Evolutionary conservation across 2,329 filamentous ascomycete species (phyloP).

Genomic region (Colletotrichum eleusines): DNA sequence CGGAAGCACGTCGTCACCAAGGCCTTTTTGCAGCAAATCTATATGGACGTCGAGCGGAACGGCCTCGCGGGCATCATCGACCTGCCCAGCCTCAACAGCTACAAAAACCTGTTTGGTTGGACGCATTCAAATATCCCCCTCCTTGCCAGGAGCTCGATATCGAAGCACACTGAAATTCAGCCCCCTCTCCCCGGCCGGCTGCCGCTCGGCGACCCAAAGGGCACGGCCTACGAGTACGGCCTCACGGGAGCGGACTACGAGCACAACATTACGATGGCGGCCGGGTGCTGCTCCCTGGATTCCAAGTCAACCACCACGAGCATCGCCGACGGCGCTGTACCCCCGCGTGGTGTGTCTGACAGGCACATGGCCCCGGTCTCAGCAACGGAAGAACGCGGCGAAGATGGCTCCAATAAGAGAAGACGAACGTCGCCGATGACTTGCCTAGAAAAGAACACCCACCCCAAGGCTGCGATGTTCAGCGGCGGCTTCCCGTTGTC

Average conservation of each 20-base stretch:
- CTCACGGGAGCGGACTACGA: conserved; percentile 9
- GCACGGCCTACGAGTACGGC: conserved; percentile 26
- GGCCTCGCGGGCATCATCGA: conserved; percentile 53
- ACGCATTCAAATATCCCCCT: conserved; percentile 59
- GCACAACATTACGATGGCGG: conserved; percentile 3
- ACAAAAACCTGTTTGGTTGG: conserved; percentile 48
- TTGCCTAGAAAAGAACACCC: not conserved
- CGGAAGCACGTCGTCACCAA: conserved; percentile 80
- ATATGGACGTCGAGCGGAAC: conserved; percentile 79
- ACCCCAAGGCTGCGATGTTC: not conserved
- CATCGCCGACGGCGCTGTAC: not conserved
- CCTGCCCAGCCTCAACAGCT: conserved; percentile 52
- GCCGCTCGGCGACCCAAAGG: conserved; percentile 50
- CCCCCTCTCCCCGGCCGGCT: conserved; percentile 60
- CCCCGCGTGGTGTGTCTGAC: not conserved
- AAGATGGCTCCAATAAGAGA: conserved; percentile 42
- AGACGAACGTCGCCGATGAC: conserved; percentile 39
- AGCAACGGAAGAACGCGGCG: not conserved
- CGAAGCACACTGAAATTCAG: conserved; percentile 55
- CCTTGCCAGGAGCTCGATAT: conserved; percentile 59
- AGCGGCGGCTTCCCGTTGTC: not conserved
- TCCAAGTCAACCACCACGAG: not conserved
- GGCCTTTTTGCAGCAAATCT: conserved; percentile 86
- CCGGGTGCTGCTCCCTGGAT: not conserved
- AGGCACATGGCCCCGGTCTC: not conserved